Evolutionary conservation across 129 eudicot species (phyloP).

Genomic region (Logfia minima): DNA sequence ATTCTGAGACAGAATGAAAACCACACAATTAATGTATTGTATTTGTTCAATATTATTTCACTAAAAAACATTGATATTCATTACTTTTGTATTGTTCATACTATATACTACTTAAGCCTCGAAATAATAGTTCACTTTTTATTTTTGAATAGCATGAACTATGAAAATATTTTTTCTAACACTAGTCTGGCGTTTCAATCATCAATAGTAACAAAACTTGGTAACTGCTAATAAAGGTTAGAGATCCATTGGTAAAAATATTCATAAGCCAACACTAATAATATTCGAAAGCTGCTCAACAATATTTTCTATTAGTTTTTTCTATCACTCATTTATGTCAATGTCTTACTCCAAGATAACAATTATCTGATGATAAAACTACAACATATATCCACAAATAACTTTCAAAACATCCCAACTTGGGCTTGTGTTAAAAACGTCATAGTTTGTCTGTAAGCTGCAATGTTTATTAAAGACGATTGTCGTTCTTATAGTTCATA

Average conservation of each 20-base stretch:
- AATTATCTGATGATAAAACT: too few species aligned
- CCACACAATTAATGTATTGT: not conserved
- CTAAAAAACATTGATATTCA: not conserved
- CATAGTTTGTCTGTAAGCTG: not conserved
- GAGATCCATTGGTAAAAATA: not conserved
- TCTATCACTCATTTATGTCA: not conserved
- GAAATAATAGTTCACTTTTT: not conserved
- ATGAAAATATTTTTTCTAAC: not conserved
- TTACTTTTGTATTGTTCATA: not conserved
- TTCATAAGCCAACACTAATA: not conserved
- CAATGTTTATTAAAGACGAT: not conserved
- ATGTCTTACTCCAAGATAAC: not conserved
- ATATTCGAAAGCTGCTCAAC: not conserved
- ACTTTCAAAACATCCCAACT: not conserved
- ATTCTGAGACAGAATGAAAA: not conserved
- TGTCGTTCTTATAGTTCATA: slow-evolving; percentile 2
- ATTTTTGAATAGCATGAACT: not conserved
- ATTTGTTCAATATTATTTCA: not conserved
- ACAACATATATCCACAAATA: not conserved
- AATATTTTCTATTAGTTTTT: not conserved
- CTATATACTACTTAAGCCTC: not conserved
- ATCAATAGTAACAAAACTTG: not conserved
- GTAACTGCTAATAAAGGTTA: not conserved
- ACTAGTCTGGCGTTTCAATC: not conserved
- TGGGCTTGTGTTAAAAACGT: not conserved